Evolutionary conservation across 495 filamentous ascomycete genomes (phyloP).

Genomic region (Tuber brumale): DNA sequence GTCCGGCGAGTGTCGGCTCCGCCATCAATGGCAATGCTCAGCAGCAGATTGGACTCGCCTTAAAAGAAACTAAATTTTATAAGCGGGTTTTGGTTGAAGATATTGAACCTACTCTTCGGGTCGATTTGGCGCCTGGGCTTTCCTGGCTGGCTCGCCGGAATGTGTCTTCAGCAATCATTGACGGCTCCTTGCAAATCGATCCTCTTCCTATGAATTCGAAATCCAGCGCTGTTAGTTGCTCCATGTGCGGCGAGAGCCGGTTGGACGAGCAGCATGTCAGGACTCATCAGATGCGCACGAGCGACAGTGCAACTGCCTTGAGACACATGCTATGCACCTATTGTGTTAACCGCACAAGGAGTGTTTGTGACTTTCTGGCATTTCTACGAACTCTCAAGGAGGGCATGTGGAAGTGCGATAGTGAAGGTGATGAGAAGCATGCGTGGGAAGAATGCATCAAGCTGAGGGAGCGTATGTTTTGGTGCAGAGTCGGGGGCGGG

Average conservation of each 20-base stretch:
- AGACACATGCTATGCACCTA: conserved; percentile 84
- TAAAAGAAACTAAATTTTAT: conserved; percentile 91
- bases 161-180: conserved; percentile 71
- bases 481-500: conserved; percentile 82
- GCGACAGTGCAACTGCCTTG: conserved; percentile 75
- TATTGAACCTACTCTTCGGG: conserved; percentile 84
- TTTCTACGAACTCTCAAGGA: conserved; percentile 86
- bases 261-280: conserved; percentile 62
- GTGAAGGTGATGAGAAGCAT: conserved; percentile 64
- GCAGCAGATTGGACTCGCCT: conserved; percentile 43
- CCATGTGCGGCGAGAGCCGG: conserved; percentile 79
- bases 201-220: conserved; percentile 54
- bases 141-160: conserved; percentile 85
- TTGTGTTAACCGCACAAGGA: conserved; percentile 74
- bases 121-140: conserved; percentile 82
- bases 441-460: conserved; percentile 92
- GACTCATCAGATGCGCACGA: conserved; percentile 82
- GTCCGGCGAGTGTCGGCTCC: conserved; percentile 19
- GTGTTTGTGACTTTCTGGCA: conserved; percentile 83
- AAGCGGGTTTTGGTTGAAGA: conserved; percentile 82
- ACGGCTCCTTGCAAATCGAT: conserved; percentile 84
- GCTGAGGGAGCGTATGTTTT: conserved; percentile 90
- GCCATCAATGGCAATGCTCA: conserved; percentile 17
- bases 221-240: conserved; percentile 63
- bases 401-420: conserved; percentile 76